These are phyloP conservation scores for Cercospora zeae-maydis DNA, from an alignment of 2,329 filamentous ascomycete species.

Conservation along the genomic window DNA sequence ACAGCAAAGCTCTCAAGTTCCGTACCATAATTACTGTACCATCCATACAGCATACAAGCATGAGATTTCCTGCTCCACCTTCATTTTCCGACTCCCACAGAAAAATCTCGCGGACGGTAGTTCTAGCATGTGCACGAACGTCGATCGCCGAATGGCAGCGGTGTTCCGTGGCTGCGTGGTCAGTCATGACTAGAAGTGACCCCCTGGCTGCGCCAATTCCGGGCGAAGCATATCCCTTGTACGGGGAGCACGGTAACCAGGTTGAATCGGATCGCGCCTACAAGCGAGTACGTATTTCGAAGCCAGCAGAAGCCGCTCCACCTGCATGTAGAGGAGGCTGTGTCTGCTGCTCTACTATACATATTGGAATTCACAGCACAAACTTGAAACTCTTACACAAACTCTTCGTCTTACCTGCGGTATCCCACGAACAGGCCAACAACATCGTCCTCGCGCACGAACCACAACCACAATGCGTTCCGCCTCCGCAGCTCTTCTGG, in stretches of 20 bases:
- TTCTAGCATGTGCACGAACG: neutral
- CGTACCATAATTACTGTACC: neutral
- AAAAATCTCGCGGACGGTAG: neutral
- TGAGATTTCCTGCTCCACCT: neutral
- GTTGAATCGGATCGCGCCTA: neutral
- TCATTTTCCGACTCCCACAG: neutral
- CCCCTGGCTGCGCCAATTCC: constrained; percentile 1
- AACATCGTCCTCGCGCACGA: neutral
- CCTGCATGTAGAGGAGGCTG: constrained; percentile 7
- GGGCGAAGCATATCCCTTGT: constrained; percentile 5
- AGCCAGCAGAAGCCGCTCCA: neutral
- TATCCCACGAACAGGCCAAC: neutral
- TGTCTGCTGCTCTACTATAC: neutral
- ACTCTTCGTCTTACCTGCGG: neutral
- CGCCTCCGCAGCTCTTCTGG: constrained; percentile 5
- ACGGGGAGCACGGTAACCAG: constrained; percentile 8
- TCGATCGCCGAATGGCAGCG: neutral
- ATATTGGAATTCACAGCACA: neutral
- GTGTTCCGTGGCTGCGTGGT: neutral
- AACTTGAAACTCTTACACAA: neutral
- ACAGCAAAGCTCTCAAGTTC: too few relatives aligned
- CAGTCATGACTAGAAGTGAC: neutral
- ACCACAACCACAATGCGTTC: constrained; percentile 1
- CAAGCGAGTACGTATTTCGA: neutral
- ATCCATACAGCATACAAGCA: neutral